phyloP scores from a whole-genome alignment of 495 filamentous ascomycete species.

The Aspergillus indologenus region DNA sequence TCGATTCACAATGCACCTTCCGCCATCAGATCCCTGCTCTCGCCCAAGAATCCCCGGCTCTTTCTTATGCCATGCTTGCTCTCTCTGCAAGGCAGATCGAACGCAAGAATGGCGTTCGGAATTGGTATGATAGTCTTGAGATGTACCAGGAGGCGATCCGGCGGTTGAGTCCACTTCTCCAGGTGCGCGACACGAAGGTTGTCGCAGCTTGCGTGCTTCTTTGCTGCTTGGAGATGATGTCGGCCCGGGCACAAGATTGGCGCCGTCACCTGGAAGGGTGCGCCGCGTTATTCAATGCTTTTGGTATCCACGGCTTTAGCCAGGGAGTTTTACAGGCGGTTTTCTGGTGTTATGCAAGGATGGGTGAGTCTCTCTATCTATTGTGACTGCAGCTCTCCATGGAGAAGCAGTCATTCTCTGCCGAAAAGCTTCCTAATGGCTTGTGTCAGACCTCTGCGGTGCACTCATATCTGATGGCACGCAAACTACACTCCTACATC shows the following conservation, averaged over 20 bases:
- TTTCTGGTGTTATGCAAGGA: conserved; percentile 51
- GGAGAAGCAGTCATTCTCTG: not conserved
- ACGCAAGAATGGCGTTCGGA: conserved; percentile 33
- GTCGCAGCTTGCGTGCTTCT: conserved; percentile 41
- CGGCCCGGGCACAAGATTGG: conserved; percentile 44
- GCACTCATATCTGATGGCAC: conserved; percentile 47
- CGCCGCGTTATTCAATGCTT: conserved; percentile 42
- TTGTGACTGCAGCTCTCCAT: not conserved
- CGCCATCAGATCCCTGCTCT: conserved; percentile 39
- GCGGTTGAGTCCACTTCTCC: conserved; percentile 33
- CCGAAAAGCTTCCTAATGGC: conserved; percentile 7
- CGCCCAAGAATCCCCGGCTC: conserved; percentile 36
- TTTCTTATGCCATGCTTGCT: conserved; percentile 41
- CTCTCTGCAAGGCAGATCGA: conserved; percentile 45
- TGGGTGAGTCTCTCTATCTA: conserved; percentile 28
- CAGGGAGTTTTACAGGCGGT: conserved; percentile 39
- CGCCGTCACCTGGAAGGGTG: conserved; percentile 48
- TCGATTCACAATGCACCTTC: conserved; percentile 44
- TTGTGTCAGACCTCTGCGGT: conserved; percentile 41
- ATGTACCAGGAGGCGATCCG: conserved; percentile 47
- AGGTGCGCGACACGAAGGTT: conserved; percentile 38
- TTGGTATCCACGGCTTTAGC: conserved; percentile 42
- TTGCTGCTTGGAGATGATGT: conserved; percentile 51
- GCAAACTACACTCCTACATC: conserved; percentile 38
- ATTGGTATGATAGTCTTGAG: conserved; percentile 41